Evolutionary conservation across 495 filamentous ascomycete genomes (phyloP).

Genomic region (Xylaria nigripes): DNA sequence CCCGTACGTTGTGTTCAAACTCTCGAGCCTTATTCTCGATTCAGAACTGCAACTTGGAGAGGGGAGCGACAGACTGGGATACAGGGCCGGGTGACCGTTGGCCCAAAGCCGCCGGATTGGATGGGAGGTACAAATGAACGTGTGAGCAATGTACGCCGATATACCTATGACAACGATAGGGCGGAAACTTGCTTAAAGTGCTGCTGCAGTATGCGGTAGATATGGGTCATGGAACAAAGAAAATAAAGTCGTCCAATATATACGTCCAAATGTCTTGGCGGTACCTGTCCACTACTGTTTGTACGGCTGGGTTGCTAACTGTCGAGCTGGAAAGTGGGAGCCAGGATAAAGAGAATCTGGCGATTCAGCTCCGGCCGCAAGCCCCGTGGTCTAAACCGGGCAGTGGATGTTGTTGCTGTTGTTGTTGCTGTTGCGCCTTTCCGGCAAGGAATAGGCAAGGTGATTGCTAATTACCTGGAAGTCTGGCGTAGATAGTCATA

Average conservation of each 20-base stretch:
- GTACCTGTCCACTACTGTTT: neutral
- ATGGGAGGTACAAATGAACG: constrained; percentile 2
- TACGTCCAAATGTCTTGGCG: constrained; percentile 8
- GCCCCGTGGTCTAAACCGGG: neutral
- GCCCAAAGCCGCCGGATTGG: constrained; percentile 4
- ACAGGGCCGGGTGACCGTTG: constrained; percentile 14
- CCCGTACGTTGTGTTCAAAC: neutral
- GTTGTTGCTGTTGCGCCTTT: neutral
- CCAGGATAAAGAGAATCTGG: neutral
- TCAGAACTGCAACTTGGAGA: neutral
- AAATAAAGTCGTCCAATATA: constrained; percentile 4
- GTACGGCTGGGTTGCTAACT: constrained; percentile 6
- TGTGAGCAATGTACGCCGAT: constrained; percentile 5
- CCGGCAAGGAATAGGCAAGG: neutral
- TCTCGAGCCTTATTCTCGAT: neutral
- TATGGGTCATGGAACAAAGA: constrained; percentile 6
- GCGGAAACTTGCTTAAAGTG: constrained; percentile 3
- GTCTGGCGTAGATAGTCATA: neutral
- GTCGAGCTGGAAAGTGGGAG: neutral
- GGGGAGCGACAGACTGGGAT: constrained; percentile 6
- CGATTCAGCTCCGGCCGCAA: neutral
- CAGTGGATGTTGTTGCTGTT: neutral
- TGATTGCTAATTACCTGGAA: neutral
- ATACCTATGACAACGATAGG: constrained; percentile 6
- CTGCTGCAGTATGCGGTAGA: neutral